Evolutionary conservation across 169 alveolate species (phyloP).

Genomic region (Neospora caninum): DNA sequence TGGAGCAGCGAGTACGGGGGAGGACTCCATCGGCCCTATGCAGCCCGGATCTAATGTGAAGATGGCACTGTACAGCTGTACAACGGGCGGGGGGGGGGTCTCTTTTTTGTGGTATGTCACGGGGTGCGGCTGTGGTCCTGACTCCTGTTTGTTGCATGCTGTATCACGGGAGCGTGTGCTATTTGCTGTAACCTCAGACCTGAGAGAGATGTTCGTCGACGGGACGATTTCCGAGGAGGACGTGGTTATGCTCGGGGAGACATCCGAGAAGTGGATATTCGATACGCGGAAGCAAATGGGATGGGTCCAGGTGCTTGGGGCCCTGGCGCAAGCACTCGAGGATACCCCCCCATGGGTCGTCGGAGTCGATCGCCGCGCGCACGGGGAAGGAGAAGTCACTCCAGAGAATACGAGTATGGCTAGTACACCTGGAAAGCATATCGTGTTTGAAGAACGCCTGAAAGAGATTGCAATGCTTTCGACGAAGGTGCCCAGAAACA

Average conservation of each 20-base stretch:
- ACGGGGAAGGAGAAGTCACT: background rate
- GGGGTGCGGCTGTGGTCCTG: too few relatives aligned
- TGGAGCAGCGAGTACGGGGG: too few relatives aligned
- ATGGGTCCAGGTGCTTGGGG: slow-evolving; percentile 13
- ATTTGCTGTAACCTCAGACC: background rate
- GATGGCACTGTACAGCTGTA: too few relatives aligned
- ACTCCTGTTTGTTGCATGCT: too few relatives aligned
- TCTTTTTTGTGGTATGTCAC: too few relatives aligned
- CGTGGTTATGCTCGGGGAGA: slow-evolving; percentile 26
- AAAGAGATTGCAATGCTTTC: background rate
- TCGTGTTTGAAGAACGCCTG: background rate
- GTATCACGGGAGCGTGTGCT: too few relatives aligned
- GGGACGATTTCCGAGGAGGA: background rate
- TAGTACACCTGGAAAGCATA: background rate
- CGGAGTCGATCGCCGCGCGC: slow-evolving; percentile 30
- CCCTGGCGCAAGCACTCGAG: background rate
- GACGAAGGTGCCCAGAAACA: background rate
- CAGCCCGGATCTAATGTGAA: too few relatives aligned
- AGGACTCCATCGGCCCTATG: too few relatives aligned
- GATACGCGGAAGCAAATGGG: slow-evolving; percentile 6
- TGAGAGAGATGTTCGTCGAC: background rate
- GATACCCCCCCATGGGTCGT: background rate
- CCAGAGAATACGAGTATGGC: slow-evolving; percentile 34
- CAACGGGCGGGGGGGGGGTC: too few relatives aligned
- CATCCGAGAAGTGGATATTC: slow-evolving; percentile 15